Conservation (phyloP, 495 filamentous ascomycete genomes). For the Neurospora pannonica region DNA sequence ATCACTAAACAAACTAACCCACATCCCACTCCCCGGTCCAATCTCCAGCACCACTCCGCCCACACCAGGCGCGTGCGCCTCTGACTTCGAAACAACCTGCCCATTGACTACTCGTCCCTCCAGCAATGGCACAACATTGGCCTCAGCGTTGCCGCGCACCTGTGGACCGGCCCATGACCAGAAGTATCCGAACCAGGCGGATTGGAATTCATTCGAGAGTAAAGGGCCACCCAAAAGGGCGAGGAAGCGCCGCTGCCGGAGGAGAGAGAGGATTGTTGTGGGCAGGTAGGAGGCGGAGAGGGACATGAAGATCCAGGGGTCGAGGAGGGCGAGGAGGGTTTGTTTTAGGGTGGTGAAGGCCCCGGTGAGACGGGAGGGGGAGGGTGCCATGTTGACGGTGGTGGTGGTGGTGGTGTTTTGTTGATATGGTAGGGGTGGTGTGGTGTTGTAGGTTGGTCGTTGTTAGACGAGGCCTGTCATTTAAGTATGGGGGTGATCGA, state of each 20-base stretch:
- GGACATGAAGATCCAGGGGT: slow-evolving; percentile 32
- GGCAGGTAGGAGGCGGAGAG: slow-evolving; percentile 29
- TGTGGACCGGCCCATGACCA: slow-evolving; percentile 34
- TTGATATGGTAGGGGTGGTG: not conserved
- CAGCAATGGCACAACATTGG: slow-evolving; percentile 32
- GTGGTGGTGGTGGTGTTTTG: not conserved
- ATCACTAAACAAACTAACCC: slow-evolving; percentile 28
- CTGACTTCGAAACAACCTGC: not conserved
- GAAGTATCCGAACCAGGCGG: slow-evolving; percentile 41
- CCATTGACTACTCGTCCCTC: slow-evolving; percentile 25
- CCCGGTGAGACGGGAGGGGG: not conserved
- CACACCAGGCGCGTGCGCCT: slow-evolving; percentile 17
- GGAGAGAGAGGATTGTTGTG: slow-evolving; percentile 20
- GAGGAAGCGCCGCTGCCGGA: slow-evolving; percentile 13
- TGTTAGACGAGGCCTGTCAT: no score
- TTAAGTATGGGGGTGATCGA: no score
- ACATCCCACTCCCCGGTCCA: slow-evolving; percentile 40
- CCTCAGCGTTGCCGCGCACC: slow-evolving; percentile 17
- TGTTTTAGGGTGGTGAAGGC: not conserved
- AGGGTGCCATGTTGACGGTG: not conserved
- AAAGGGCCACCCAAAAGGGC: slow-evolving; percentile 22
- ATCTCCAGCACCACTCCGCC: slow-evolving; percentile 35
- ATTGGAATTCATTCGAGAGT: slow-evolving; percentile 15
- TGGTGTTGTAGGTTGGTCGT: not conserved
- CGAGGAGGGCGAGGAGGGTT: slow-evolving; percentile 17